Conservation (phyloP, 495 filamentous ascomycete species). For the Penicillium angulare region DNA sequence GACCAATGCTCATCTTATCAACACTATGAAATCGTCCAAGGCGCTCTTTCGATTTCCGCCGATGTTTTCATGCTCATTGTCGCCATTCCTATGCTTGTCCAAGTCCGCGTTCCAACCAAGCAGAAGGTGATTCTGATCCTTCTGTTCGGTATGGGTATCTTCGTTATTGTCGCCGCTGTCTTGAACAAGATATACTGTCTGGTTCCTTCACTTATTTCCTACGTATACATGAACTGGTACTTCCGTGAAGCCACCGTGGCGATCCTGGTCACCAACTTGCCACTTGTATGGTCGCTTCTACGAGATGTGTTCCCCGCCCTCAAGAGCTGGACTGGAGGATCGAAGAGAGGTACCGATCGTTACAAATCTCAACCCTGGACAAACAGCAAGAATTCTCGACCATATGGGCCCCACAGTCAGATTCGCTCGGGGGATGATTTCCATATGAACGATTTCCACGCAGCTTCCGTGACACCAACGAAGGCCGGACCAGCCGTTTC, state of each 20-base stretch:
- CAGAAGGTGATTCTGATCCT: constrained; percentile 57
- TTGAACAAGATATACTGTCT: constrained; percentile 70
- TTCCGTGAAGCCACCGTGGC: constrained; percentile 66
- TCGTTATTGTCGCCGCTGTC: constrained; percentile 64
- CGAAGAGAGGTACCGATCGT: constrained; percentile 35
- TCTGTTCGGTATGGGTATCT: constrained; percentile 59
- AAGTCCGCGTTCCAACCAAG: constrained; percentile 51
- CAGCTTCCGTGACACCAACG: constrained; percentile 24
- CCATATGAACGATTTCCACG: constrained; percentile 33
- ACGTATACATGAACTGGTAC: constrained; percentile 69
- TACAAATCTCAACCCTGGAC: constrained; percentile 40
- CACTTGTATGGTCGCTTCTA: constrained; percentile 62
- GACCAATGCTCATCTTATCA: constrained; percentile 52
- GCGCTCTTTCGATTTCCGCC: constrained; percentile 61
- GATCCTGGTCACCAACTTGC: constrained; percentile 63
- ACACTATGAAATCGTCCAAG: constrained; percentile 52
- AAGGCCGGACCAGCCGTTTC: constrained; percentile 27
- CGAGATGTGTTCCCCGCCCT: constrained; percentile 56
- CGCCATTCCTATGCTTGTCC: constrained; percentile 60
- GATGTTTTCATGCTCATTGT: constrained; percentile 64
- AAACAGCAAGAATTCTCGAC: constrained; percentile 31
- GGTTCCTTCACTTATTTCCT: constrained; percentile 44
- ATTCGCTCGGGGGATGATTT: constrained; percentile 34
- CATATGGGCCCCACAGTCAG: constrained; percentile 35
- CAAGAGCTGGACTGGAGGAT: constrained; percentile 47